phyloP scores from a whole-genome alignment of 768 basidiomycete genomes.

The Lyophyllum decastes region DNA sequence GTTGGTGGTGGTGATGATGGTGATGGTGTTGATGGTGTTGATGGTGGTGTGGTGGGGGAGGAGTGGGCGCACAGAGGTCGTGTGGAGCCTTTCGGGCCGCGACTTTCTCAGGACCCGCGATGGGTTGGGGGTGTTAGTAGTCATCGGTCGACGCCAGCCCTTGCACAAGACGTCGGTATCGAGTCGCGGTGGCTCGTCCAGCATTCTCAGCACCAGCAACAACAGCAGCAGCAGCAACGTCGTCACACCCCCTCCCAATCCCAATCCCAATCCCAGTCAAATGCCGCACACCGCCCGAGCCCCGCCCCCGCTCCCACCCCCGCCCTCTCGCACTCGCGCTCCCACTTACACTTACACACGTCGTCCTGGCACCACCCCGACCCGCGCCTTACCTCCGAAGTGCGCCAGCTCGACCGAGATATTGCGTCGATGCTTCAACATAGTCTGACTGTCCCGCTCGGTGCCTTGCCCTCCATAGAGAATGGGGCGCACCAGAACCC shows the following conservation, averaged over 20 bases:
- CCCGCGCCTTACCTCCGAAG: background rate
- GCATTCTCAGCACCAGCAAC: background rate
- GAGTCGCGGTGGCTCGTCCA: background rate
- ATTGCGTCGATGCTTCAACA: conserved; percentile 1
- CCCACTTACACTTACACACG: background rate
- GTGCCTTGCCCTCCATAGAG: background rate
- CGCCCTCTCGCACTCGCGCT: background rate
- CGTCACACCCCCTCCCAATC: background rate
- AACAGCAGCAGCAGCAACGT: background rate
- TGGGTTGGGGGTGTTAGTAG: no score
- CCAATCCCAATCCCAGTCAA: background rate
- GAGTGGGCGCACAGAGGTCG: no score
- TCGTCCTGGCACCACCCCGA: no score
- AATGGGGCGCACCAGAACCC: no score
- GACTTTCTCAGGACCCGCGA: no score
- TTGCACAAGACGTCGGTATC: no score
- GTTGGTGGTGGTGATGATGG: background rate
- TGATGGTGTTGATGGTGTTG: no score
- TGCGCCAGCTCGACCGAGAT: background rate
- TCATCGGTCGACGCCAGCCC: no score
- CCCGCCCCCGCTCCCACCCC: background rate
- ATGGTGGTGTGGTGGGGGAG: no score
- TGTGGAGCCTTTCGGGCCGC: no score
- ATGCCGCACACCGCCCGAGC: background rate
- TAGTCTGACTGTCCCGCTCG: background rate